Base-by-base conservation (phyloP, 768 basidiomycete species). In the Psilocybe azurescens region DNA sequence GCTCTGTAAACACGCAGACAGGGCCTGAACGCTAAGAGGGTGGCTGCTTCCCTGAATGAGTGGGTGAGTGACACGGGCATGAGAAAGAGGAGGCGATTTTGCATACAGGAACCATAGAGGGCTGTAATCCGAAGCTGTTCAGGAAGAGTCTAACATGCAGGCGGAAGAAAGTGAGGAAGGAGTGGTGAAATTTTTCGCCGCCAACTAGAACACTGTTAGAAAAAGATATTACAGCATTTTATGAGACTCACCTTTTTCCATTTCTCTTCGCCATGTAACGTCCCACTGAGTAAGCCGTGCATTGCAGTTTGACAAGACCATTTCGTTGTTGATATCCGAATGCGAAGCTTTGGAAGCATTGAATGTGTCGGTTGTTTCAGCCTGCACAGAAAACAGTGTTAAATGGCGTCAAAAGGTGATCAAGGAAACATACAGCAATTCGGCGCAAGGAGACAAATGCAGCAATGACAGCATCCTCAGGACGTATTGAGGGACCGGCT, bases 101-200 rank as follows among this genome's bases (percentile, higher is more conserved):
- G 78, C 84, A 69, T 67, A 85, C 89, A 56, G 86, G 81, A 56
- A 79, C 72, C 74, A 88, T 80, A 38, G 85, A 82, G 18, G 83
- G 81, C 66, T 90, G 88, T 52, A 93, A 86, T 29, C 90, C 93
- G 72, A 93, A 91, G 65, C 90, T 91, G 73, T 94, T 94, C 72
- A 94, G 75, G 77, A 94, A 94, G 53, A 95, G 80, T 62, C 89
- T 82, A 54, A 92, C 89, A 71, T 94, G 85, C 33, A 92, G 79
- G 53, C 90, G 83, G 80, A 94, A 94, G 69, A 91, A 84, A 67
- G 75, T 86, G 20, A 94, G 81, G 74, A 94, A 86, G 8, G 88
- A 87, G 58, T 84, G 83, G 72, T 94, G 93, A 72, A 94, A 94
- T 5, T 80, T 79, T 74, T 88, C 86, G 53, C 91, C 92, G 28